Base-by-base conservation (phyloP, 2,329 filamentous ascomycete species). In the Colletotrichum cereale region DNA sequence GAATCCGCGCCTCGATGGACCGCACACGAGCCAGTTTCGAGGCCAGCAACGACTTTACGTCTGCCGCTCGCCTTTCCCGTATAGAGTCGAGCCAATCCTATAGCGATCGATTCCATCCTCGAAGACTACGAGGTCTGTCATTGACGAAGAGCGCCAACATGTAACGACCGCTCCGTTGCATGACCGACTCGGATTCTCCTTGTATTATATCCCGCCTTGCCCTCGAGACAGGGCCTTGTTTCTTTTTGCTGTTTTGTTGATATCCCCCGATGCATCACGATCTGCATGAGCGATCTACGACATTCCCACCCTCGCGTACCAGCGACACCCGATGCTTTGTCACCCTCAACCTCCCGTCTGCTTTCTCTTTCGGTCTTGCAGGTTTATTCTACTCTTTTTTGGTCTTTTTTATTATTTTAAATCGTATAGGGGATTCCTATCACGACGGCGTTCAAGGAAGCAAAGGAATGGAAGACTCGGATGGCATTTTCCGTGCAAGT, bases 21-120 rank as follows among this genome's bases (percentile, higher is more conserved):
- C 90, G 92, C 34, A 89, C 94, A 24, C 88, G 95, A 75, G 88
- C 92, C 14, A 96, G 93, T 80, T 97, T 94, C 79, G 96, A 98
- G 82, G 90, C 90, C 47, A 96, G 92, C 80, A 93, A 91, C 77
- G 96, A 98, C 77, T 97, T 98, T 78, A 97, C 96, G 0, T 95
- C 93, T 36, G 95, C 95, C 18, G 94, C 94, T 47, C 91, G 96
- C 79, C 84, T 99, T 75, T 92, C 91, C 58, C 89, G 95, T 73
- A 90, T 97, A 75, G 96, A 98, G 84, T 95, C 93, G 31, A 89
- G 86, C 61, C 88, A 90, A 66, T 91, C 87, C 6, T 78, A 79
- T 61, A 75, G 72, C 56, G 72, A 74, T 36, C 74, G 66, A 31
- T 79, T 84, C 68, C 78, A 76, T 63, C 80, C 81, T 24, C 78